These are phyloP conservation scores for Penicillium sp. DNA, from an alignment of 2,329 filamentous ascomycete genomes.

Conservation along the genomic window DNA sequence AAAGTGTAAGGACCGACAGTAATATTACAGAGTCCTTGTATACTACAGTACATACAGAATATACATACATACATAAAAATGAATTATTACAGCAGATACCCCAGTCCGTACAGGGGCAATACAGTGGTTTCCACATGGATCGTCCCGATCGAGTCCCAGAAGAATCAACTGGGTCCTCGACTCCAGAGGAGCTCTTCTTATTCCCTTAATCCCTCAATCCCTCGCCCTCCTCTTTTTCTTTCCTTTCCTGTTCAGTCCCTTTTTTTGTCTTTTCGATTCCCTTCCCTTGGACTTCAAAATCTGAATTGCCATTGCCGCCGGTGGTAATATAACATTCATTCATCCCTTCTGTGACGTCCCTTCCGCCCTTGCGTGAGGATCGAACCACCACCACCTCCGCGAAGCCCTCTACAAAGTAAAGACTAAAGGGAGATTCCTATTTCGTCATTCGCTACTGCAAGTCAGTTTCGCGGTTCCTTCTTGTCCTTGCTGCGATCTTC, in stretches of 20 bases:
- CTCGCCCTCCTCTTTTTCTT: constrained; percentile 15
- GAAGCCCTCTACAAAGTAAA: constrained; percentile 2
- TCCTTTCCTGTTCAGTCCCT: constrained; percentile 14
- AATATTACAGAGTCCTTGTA: neutral
- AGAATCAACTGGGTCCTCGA: constrained; percentile 26
- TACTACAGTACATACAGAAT: too few species aligned
- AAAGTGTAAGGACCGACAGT: constrained; percentile 8
- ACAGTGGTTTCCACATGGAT: constrained; percentile 25
- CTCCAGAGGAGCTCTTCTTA: constrained; percentile 15
- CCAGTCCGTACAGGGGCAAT: constrained; percentile 15
- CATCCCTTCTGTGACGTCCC: constrained; percentile 25
- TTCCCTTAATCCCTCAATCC: constrained; percentile 17
- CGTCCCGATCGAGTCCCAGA: constrained; percentile 32
- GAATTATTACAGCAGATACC: too few species aligned
- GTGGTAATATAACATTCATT: constrained; percentile 33
- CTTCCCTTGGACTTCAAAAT: constrained; percentile 2
- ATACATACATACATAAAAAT: too few species aligned
- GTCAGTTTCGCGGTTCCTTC: constrained; percentile 10
- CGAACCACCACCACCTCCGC: neutral
- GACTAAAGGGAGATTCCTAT: constrained; percentile 15
- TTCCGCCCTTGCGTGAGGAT: constrained; percentile 29
- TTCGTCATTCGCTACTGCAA: constrained; percentile 22
- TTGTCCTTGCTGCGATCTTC: constrained; percentile 31
- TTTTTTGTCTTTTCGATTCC: constrained; percentile 5
- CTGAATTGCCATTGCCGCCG: constrained; percentile 30